A percentile compares a stretch with the other conserved stretches of the same genome.
Conservation (phyloP, 2,329 filamentous ascomycete genomes). For the Metarhizium anisopliae region DNA sequence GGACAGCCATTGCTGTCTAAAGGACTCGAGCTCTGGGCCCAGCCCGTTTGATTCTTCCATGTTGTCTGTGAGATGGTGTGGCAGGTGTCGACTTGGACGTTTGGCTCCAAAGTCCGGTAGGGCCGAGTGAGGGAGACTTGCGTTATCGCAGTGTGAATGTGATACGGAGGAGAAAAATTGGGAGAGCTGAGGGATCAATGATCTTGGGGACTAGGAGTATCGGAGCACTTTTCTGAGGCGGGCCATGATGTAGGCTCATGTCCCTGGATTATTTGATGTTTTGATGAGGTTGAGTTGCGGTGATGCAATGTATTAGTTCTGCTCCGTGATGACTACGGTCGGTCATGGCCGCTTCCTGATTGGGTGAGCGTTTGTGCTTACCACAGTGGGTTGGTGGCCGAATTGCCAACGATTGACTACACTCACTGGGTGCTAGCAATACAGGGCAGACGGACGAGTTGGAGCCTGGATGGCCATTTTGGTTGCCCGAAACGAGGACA, state of each 20-base stretch:
- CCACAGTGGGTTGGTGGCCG: background rate
- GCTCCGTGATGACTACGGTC: background rate
- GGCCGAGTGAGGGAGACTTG: background rate
- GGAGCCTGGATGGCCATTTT: too few species aligned
- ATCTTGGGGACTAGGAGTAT: background rate
- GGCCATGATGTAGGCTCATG: background rate
- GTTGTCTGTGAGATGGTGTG: background rate
- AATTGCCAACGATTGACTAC: background rate
- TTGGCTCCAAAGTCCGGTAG: conserved; percentile 1
- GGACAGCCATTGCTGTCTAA: conserved; percentile 76
- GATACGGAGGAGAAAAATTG: background rate
- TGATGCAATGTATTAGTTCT: background rate
- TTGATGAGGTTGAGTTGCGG: background rate
- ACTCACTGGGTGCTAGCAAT: too few species aligned
- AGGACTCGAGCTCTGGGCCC: conserved; percentile 71
- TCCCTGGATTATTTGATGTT: background rate
- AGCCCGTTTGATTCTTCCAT: conserved; percentile 15
- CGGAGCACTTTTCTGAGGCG: background rate
- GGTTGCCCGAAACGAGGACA: too few species aligned
- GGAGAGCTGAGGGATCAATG: background rate
- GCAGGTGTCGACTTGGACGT: too few species aligned
- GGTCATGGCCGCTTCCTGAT: background rate
- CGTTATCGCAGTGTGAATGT: background rate
- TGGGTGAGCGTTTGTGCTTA: background rate
- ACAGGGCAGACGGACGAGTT: too few species aligned